phyloP scores from a whole-genome alignment of 176 grass and related monocot genomes.

The Avena sativa region DNA sequence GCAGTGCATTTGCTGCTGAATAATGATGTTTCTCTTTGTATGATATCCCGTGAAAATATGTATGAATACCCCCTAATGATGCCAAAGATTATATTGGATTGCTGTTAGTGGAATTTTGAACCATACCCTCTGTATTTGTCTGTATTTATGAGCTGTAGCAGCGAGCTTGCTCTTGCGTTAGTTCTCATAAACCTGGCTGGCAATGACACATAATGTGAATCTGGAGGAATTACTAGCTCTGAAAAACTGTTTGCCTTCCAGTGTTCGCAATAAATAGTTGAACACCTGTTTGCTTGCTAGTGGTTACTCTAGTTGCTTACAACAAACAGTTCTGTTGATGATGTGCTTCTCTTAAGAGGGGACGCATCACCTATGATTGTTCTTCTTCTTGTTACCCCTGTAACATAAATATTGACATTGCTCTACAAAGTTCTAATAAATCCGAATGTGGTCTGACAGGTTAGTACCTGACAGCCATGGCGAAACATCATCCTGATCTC shows the following conservation, averaged over 20 bases:
- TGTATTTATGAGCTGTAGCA: not conserved
- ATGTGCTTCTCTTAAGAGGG: not conserved
- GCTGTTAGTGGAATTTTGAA: not conserved
- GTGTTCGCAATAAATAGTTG: not conserved
- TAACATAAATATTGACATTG: not conserved
- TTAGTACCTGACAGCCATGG: slow-evolving; percentile 55
- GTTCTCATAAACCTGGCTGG: not conserved
- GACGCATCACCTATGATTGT: not conserved
- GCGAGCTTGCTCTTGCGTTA: not conserved
- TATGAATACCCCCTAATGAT: not conserved
- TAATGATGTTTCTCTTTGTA: not conserved
- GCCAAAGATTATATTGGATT: not conserved
- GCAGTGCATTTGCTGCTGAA: not conserved
- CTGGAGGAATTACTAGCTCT: not conserved
- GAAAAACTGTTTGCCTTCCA: not conserved
- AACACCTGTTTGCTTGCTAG: not conserved
- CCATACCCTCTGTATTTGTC: not conserved
- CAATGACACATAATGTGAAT: not conserved
- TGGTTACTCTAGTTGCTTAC: not conserved
- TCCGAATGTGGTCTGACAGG: not conserved
- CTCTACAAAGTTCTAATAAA: not conserved
- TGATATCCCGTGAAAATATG: slow-evolving; percentile 3
- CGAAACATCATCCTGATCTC: slow-evolving; percentile 85
- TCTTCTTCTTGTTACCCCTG: not conserved
- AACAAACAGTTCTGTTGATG: not conserved